Base-by-base conservation (phyloP, 2,329 filamentous ascomycete genomes). In the Elsinoe batatas region DNA sequence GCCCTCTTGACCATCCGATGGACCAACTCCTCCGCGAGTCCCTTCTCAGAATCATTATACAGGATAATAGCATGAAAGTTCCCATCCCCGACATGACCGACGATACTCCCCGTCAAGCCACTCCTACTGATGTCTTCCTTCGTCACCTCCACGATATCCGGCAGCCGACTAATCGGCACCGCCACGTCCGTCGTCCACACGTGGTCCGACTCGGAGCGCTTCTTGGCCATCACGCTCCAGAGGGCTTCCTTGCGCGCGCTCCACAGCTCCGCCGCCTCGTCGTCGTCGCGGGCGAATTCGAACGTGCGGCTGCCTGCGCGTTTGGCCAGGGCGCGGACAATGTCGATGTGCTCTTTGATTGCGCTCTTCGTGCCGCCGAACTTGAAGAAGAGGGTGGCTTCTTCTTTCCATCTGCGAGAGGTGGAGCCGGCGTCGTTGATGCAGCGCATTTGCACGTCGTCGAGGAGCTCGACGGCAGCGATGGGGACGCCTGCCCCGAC, bases 391-490 rank as follows among this genome's bases (percentile, higher is more conserved):
- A 90, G 72, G 0, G 86, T 89, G 0, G 86, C 83, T 0, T 73
- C 72, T 64, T 88, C 85, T 57, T 79, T 79, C 86, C 86, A 90
- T 36, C 72, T 73, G 20, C 83, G 80, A 35, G 76, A 77, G 0
- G 81, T 82, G 66, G 75, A 78, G 22, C 84, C 84, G 0, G 83
- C 80, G 26, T 79, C 74, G 71, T 88, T 88, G 62, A 88, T 80
- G 42, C 84, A 81, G 51, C 74, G 70, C 84, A 96, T 96, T 74
- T 95, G 90, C 57, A 90, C 85, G 67, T 95, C 90, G 71, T 96
- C 91, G 26, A 96, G 76, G 57, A 96, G 86, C 72, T 96, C 91
- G 42, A 96, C 83, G n/a, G 91, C 91, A 0, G 91, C 90, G 40
- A 96, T 84, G 30, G 87, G 88, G 10, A 95, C 80, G 22, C 89